These are phyloP conservation scores for Hypoxylon sp. DNA, from an alignment of 2,329 filamentous ascomycete genomes.

Conservation along the genomic window DNA sequence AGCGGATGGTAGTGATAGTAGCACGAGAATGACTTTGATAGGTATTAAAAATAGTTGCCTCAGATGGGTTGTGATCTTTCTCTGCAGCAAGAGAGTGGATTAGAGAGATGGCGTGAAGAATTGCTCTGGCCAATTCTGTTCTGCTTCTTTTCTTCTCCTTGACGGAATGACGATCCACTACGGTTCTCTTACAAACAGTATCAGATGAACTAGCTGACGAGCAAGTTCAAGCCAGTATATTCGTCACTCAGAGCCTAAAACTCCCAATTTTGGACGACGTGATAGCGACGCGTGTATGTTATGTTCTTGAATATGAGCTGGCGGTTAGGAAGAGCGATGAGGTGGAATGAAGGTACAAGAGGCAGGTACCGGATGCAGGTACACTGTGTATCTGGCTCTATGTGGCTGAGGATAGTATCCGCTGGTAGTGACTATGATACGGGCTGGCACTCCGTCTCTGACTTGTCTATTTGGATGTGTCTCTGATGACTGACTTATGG, in stretches of 20 bases:
- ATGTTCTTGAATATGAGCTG: constrained; percentile 20
- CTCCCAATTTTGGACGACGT: constrained; percentile 8
- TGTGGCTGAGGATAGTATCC: constrained; percentile 9
- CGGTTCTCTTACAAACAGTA: not conserved
- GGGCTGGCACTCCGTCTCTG: constrained; percentile 31
- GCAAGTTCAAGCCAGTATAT: constrained; percentile 16
- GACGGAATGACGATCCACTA: constrained; percentile 2
- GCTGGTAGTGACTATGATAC: constrained; percentile 26
- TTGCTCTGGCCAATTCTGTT: constrained; percentile 8
- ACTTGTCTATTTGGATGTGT: constrained; percentile 42
- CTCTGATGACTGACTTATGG: constrained; percentile 40
- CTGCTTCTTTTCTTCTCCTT: constrained; percentile 11
- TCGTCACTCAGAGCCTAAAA: constrained; percentile 3
- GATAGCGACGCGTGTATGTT: constrained; percentile 11
- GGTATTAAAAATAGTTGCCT: constrained; percentile 32
- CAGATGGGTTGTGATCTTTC: constrained; percentile 23
- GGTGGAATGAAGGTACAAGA: constrained; percentile 23
- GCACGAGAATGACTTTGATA: constrained; percentile 26
- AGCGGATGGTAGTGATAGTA: constrained; percentile 6
- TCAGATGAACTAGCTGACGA: not conserved
- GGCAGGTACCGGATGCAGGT: constrained; percentile 5
- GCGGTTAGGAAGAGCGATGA: constrained; percentile 9
- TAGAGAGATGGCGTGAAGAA: constrained; percentile 2
- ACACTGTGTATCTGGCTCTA: constrained; percentile 22
- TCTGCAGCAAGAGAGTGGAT: constrained; percentile 15